Base-by-base conservation (phyloP, 148 eudicot species). In the Chenopodium quinoa region DNA sequence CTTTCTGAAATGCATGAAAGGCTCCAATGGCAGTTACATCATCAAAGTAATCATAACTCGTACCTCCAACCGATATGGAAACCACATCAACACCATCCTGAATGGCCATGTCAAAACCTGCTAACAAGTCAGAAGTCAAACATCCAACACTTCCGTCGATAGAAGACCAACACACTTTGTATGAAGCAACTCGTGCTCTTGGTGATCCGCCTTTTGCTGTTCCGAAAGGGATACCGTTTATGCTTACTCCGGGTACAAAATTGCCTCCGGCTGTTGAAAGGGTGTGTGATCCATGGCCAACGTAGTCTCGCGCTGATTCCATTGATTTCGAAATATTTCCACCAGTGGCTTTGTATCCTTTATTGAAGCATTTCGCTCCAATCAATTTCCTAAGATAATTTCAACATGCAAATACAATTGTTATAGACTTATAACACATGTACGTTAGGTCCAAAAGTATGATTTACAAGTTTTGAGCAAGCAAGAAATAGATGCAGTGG, bases 201-300 rank as follows among this genome's bases (percentile, higher is more conserved):
- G 94, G 97, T 1, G 97, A 87, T 14, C 97, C 97, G 1, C 97
- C 97, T 80, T 88, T 91, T 1, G 89, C 91, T 0, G 91, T 91
- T 25, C 93, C 97, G 8, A 80, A 77, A 11, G 71, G 76, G 3
- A 82, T 0, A 0, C 90, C 92, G 7, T 73, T 75, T 1, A 91
- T 80, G 23, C 31, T 85, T 16, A 91, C 90, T 16, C 87, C 87
- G 3, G 73, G 68, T 10, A 92, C 92, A 75, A 88, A 89, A 83
- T 78, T 86, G 3, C 97, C 97, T 14, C 87, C 93, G 3, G 89
- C 91, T 0, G 93, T 92, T 22, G 97, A 92, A 7, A 92, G 83
- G 5, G 97, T 92, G 83, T 92, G 97, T 58, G 84, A 32, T 2
- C 97, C 97, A 34, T 92, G 97, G 13, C 97, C 93, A 0, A 81